phyloP scores from a whole-genome alignment of 75 land plant species.

The Chamaecyparis obtusa region DNA sequence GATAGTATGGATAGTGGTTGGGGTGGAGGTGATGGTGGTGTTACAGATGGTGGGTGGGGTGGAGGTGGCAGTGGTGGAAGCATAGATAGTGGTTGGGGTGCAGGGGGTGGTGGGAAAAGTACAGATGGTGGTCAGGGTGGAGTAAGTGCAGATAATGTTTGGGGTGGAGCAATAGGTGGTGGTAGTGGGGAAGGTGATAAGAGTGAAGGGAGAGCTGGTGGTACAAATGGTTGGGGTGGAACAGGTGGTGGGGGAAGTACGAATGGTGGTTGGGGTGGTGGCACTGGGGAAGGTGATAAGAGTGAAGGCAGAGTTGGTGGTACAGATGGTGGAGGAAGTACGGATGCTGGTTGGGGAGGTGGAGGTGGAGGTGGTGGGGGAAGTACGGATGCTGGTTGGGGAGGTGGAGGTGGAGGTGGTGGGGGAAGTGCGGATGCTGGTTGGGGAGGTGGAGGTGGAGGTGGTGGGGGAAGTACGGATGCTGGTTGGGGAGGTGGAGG shows the following conservation, averaged over 20 bases:
- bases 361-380: neutral
- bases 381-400: constrained; percentile 30
- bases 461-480: constrained; percentile 4
- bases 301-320: constrained; percentile 8
- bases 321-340: constrained; percentile 12
- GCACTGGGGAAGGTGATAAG: constrained; percentile 22
- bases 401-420: no score
- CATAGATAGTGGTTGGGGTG: constrained; percentile 28
- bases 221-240: neutral
- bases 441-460: constrained; percentile 14
- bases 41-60: constrained; percentile 12
- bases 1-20: constrained; percentile 23
- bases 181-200: no score
- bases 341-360: neutral
- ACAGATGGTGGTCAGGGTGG: constrained; percentile 24
- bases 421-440: no score
- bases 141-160: neutral
- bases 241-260: neutral
- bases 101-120: constrained; percentile 17
- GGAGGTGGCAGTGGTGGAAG: constrained; percentile 15
- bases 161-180: constrained; percentile 8
- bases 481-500: constrained; percentile 12
- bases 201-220: constrained; percentile 1
- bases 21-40: constrained; percentile 13
- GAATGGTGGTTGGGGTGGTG: neutral